Percentiles rank a stretch among this genome's conserved stretches.
phyloP scores from a whole-genome alignment of 768 basidiomycete species.

The Leccinum longicurvipes region DNA sequence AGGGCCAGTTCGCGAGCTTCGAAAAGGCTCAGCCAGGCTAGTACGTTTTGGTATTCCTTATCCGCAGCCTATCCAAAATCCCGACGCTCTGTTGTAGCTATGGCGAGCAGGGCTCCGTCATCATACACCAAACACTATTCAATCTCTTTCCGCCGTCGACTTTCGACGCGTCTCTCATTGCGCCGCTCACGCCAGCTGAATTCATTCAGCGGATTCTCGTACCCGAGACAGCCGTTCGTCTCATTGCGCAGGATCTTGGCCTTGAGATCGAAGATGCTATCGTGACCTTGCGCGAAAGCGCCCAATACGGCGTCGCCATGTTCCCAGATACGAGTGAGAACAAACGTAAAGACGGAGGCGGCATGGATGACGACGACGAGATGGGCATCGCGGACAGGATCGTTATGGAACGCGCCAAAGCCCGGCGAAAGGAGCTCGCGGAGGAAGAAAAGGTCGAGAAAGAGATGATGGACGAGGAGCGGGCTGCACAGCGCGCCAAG shows the following conservation, averaged over 20 bases:
- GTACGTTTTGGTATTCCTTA: conserved; percentile 54
- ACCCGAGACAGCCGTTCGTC: conserved; percentile 76
- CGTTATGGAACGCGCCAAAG: conserved; percentile 42
- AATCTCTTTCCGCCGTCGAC: conserved; percentile 66
- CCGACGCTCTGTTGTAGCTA: conserved; percentile 49
- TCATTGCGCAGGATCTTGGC: conserved; percentile 77
- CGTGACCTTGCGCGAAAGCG: conserved; percentile 66
- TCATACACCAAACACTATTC: conserved; percentile 75
- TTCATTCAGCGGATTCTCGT: conserved; percentile 86
- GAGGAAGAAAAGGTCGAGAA: conserved; percentile 39
- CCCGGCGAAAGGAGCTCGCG: conserved; percentile 39
- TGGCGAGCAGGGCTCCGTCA: conserved; percentile 78
- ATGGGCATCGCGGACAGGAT: conserved; percentile 38
- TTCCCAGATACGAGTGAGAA: conserved; percentile 53
- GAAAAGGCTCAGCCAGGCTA: conserved; percentile 87
- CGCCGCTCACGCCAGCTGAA: conserved; percentile 68
- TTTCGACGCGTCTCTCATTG: conserved; percentile 50
- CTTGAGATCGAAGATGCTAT: conserved; percentile 49
- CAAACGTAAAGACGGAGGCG: conserved; percentile 34
- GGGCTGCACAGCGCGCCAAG: conserved; percentile 20
- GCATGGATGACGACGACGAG: conserved; percentile 30
- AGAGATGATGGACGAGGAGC: conserved; percentile 22
- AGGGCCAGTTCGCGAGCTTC: conserved; percentile 75
- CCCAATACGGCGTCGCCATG: conserved; percentile 81
- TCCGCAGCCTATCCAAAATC: neutral